phyloP scores from a whole-genome alignment of 2,329 filamentous ascomycete genomes.

The Pyrenophora tritici-repentis region DNA sequence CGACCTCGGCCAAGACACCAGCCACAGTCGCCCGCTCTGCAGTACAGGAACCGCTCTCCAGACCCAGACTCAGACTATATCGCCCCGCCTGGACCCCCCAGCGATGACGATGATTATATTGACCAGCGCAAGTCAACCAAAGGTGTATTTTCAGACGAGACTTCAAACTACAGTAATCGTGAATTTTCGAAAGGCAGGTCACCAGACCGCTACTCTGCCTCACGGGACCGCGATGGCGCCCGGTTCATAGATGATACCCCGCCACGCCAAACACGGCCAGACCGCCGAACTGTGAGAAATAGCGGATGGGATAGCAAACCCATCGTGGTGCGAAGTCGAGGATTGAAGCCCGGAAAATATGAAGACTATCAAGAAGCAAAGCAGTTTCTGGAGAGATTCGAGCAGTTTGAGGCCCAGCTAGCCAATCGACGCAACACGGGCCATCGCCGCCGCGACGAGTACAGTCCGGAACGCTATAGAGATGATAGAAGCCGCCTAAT shows the following conservation, averaged over 20 bases:
- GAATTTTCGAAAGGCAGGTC: neutral
- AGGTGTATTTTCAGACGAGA: neutral
- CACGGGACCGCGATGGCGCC: neutral
- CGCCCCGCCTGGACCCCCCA: neutral
- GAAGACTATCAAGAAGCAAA: conserved; percentile 14
- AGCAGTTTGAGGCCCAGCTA: neutral
- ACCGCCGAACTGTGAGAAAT: conserved; percentile 8
- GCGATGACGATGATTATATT: conserved; percentile 13
- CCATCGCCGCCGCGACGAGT: too few species aligned
- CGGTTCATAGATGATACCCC: neutral
- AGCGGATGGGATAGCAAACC: conserved; percentile 16
- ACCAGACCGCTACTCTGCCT: neutral
- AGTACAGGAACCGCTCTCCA: neutral
- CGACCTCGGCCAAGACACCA: neutral
- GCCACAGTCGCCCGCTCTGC: neutral
- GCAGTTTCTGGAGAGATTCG: conserved; percentile 5
- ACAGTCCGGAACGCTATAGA: too few species aligned
- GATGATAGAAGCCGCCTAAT: too few species aligned
- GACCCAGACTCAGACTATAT: conserved; percentile 7
- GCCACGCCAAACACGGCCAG: neutral
- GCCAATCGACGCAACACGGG: neutral
- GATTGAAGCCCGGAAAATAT: conserved; percentile 5
- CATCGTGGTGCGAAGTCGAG: conserved; percentile 15
- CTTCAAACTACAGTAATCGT: neutral
- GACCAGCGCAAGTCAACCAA: conserved; percentile 1